phyloP scores from a whole-genome alignment of 2,329 filamentous ascomycete species.

The Zelopaecilomyces penicillatus region DNA sequence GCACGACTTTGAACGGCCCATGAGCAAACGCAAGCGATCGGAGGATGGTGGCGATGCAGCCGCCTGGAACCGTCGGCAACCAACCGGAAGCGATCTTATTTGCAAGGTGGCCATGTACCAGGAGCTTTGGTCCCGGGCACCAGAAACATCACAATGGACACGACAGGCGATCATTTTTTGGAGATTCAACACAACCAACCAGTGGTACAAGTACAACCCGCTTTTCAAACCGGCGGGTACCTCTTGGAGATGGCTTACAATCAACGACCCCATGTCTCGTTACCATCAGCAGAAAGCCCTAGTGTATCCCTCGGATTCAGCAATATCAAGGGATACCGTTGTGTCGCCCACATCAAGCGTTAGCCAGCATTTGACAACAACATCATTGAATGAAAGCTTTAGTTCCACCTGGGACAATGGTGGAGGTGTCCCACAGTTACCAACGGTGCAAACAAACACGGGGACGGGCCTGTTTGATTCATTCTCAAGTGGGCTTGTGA shows the following conservation, averaged over 20 bases:
- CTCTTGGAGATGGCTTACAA: conserved; percentile 54
- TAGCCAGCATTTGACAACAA: conserved; percentile 43
- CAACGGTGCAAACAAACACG: conserved; percentile 24
- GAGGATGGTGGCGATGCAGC: conserved; percentile 33
- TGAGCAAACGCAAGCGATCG: conserved; percentile 32
- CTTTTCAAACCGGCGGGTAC: conserved; percentile 45
- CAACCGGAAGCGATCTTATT: conserved; percentile 47
- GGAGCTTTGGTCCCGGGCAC: conserved; percentile 51
- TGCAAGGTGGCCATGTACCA: conserved; percentile 59
- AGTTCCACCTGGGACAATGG: conserved; percentile 37
- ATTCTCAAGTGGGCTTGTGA: conserved; percentile 45
- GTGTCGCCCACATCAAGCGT: conserved; percentile 45
- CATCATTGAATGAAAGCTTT: conserved; percentile 49
- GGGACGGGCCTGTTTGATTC: conserved; percentile 37
- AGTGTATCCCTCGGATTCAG: conserved; percentile 25
- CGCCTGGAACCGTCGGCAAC: conserved; percentile 30
- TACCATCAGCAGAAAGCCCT: conserved; percentile 45
- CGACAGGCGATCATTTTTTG: conserved; percentile 55
- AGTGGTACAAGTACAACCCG: conserved; percentile 41
- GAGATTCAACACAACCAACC: conserved; percentile 49
- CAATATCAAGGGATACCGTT: conserved; percentile 33
- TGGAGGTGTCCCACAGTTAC: conserved; percentile 21
- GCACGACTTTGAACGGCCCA: conserved; percentile 22
- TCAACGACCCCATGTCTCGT: conserved; percentile 50
- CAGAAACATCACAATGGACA: conserved; percentile 40